Evolutionary conservation across 228 moss, liverwort and hornwort species (phyloP).

Genomic region (Sphagnum magellanicum): DNA sequence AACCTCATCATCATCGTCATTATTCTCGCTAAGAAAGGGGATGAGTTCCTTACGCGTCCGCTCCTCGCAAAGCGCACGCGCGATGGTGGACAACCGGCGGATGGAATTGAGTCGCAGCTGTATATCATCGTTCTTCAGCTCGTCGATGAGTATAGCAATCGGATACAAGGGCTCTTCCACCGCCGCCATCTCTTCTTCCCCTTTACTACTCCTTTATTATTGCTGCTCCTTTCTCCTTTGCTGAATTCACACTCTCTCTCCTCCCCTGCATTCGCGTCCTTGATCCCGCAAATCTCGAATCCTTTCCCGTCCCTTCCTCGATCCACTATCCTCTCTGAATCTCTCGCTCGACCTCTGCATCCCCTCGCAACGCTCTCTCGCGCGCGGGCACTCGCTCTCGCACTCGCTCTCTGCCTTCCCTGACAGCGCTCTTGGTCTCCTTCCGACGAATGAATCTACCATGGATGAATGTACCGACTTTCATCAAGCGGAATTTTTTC

Average conservation of each 20-base stretch:
- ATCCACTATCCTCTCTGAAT: too few relatives aligned
- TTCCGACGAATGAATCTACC: too few relatives aligned
- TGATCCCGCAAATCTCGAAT: background rate
- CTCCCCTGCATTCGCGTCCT: background rate
- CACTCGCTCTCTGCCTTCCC: background rate
- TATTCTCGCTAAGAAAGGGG: conserved; percentile 87
- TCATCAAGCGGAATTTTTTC: too few relatives aligned
- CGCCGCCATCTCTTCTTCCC: conserved; percentile 57
- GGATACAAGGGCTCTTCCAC: conserved; percentile 96
- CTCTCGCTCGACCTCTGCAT: background rate
- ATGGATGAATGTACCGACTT: too few relatives aligned
- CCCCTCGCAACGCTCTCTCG: background rate
- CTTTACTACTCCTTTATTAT: background rate
- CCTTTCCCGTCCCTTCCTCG: too few relatives aligned
- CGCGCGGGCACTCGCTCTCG: background rate
- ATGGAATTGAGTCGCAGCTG: conserved; percentile 98
- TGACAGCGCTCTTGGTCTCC: background rate
- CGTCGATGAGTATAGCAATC: conserved; percentile 95
- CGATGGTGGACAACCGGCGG: conserved; percentile 88
- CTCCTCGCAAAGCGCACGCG: conserved; percentile 88
- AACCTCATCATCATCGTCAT: conserved; percentile 96
- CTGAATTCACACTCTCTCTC: conserved; percentile 3
- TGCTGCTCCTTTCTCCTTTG: conserved; percentile 10
- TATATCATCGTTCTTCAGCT: conserved; percentile 97
- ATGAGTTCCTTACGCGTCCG: conserved; percentile 97